Base-by-base conservation (phyloP, 192 early-diverging fungal genomes). In the Coemansia sp. region DNA sequence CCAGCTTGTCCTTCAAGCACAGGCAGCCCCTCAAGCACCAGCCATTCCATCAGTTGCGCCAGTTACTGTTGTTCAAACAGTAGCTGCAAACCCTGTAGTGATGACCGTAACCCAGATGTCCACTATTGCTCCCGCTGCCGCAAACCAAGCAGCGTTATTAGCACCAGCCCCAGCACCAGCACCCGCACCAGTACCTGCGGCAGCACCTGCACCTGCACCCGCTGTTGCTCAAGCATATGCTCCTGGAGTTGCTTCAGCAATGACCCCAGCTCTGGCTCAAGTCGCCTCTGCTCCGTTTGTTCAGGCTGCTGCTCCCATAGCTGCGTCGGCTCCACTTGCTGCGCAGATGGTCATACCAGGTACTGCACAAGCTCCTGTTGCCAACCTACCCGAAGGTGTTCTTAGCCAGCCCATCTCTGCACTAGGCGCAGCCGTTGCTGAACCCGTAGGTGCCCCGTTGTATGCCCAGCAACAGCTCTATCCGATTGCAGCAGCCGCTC, bases 381-480 rank as follows among this genome's bases (percentile, higher is more conserved):
- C 62, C 7, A 71, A 64, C n/a, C 54, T 66, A 41, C 64, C 70
- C 9, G 76, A 77, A 20, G 25, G 55, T 44, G 12, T 60, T 1
- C 48, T 61, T 22, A 39, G n/a, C 37, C 76, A 77, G 63, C 70
- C 65, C n/a, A 65, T 64, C 8, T 42, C 63, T 10, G 64, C 51
- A n/a, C 49, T 57, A 6, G 64, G 53, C 6, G 63, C 65, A 8
- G 54, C 40, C 5, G 39, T 54, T 19, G 61, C 63, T 0, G 70
- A 64, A 2, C 66, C 62, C 1, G 63, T 40, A 19, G 60, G 44
- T 2, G 67, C 64, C 3, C 58, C 67, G 9, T 64, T 64, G n/a
- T 72, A 79, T 37, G 64, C 68, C 0, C 77, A 79, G 62, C 77
- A 74, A 25, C 77, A 79, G 61, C 61, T 68, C 43, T 79, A 74